Evolutionary conservation across 1,284 basidiomycete species (phyloP).

Genomic region (Cryptococcus sp.): DNA sequence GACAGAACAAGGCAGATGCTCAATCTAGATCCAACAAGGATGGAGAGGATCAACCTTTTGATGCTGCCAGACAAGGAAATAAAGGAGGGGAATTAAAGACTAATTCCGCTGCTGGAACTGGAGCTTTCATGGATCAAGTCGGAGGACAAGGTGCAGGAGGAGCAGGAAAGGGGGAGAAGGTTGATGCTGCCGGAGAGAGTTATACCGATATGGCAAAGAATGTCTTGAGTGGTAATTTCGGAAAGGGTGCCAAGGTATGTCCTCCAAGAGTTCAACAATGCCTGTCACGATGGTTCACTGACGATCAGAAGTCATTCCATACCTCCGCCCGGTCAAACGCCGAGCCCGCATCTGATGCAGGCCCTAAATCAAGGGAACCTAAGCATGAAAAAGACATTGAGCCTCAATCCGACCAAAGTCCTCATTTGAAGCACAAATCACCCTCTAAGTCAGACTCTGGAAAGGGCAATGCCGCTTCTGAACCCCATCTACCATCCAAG

Average conservation of each 20-base stretch:
- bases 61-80: conserved; percentile 25
- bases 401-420: conserved; percentile 37
- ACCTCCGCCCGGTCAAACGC: conserved; percentile 16
- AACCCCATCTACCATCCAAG: conserved; percentile 32
- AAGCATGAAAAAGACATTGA: conserved; percentile 7
- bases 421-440: conserved; percentile 34
- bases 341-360: conserved; percentile 8
- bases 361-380: conserved; percentile 11
- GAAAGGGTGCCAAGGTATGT: neutral
- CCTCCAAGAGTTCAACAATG: neutral
- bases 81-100: conserved; percentile 23
- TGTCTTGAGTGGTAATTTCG: conserved; percentile 7
- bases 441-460: conserved; percentile 19
- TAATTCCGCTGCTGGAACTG: conserved; percentile 10
- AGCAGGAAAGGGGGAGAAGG: conserved; percentile 27
- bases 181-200: conserved; percentile 20
- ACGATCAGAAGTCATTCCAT: conserved; percentile 17
- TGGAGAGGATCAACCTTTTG: conserved; percentile 22
- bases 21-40: conserved; percentile 7
- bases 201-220: conserved; percentile 20
- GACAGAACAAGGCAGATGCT: conserved; percentile 18
- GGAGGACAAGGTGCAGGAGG: conserved; percentile 28
- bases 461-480: conserved; percentile 33
- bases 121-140: conserved; percentile 29
- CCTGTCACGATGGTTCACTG: neutral